Percentiles rank a stretch among this genome's conserved stretches.
These are phyloP conservation scores for Entelexis paramagnoliae DNA, from an alignment of 1,139 yeast species.

Conservation along the genomic window DNA sequence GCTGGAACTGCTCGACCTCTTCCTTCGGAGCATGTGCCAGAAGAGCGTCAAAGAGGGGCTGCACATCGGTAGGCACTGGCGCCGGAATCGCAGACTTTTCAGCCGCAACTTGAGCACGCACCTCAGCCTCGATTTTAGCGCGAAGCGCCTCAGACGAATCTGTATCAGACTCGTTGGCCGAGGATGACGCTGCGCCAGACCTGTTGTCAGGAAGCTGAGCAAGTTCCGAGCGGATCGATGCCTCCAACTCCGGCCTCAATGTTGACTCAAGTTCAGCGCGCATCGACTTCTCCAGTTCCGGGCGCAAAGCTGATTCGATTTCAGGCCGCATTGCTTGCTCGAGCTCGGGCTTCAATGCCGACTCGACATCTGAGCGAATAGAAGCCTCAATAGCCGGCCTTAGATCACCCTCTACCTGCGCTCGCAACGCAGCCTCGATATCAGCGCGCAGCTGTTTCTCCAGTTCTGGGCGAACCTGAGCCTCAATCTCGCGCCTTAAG, in stretches of 20 bases:
- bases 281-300: background rate
- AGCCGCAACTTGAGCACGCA: background rate
- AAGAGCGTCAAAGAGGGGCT: background rate
- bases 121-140: background rate
- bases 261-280: background rate
- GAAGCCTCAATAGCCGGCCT: background rate
- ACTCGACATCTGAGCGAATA: background rate
- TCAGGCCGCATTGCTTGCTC: background rate
- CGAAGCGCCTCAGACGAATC: background rate
- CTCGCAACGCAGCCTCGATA: background rate
- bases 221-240: background rate
- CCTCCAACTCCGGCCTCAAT: conserved; percentile 3
- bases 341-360: background rate
- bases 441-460: background rate
- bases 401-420: background rate
- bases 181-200: background rate
- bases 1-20: conserved; percentile 8
- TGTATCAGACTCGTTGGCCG: background rate
- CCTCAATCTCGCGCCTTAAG: background rate
- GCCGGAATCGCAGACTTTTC: background rate
- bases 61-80: background rate
- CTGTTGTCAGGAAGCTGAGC: background rate
- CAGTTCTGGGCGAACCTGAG: background rate
- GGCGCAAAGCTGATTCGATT: background rate
- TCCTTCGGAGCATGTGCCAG: background rate